These are phyloP conservation scores for Lasiosphaeria ovina DNA, from an alignment of 495 filamentous ascomycete species.

Conservation along the genomic window DNA sequence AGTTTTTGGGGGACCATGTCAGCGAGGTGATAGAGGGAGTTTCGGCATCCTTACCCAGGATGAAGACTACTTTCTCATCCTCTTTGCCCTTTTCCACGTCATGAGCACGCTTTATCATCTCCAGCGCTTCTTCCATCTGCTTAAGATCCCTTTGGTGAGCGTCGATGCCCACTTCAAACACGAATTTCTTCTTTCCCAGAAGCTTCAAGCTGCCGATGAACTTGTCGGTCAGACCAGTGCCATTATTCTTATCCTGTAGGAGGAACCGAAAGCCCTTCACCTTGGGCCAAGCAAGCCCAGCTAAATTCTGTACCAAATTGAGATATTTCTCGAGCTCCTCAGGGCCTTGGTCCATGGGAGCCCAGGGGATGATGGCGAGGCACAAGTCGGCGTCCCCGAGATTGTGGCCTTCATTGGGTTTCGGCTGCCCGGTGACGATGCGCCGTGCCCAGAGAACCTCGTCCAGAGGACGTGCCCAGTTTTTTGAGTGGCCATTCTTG, in stretches of 20 bases:
- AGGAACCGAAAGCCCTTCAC: slow-evolving; percentile 73
- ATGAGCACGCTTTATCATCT: slow-evolving; percentile 67
- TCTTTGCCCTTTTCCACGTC: slow-evolving; percentile 54
- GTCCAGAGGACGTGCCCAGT: slow-evolving; percentile 56
- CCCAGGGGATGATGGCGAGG: slow-evolving; percentile 74
- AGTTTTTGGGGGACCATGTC: no score
- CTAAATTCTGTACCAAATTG: slow-evolving; percentile 45
- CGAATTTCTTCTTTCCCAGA: slow-evolving; percentile 58
- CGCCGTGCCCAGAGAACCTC: slow-evolving; percentile 67
- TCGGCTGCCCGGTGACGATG: slow-evolving; percentile 59
- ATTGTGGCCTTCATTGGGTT: slow-evolving; percentile 58
- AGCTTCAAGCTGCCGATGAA: slow-evolving; percentile 71
- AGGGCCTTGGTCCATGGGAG: slow-evolving; percentile 64
- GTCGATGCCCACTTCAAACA: slow-evolving; percentile 84
- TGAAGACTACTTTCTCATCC: slow-evolving; percentile 58
- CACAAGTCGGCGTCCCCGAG: slow-evolving; percentile 51
- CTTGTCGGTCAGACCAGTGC: slow-evolving; percentile 55
- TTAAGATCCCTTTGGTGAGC: slow-evolving; percentile 62
- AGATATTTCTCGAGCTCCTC: slow-evolving; percentile 52
- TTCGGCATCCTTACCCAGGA: slow-evolving; percentile 59
- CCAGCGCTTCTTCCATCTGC: slow-evolving; percentile 69
- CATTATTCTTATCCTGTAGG: slow-evolving; percentile 69
- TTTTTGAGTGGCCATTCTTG: slow-evolving; percentile 52
- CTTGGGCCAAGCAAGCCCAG: slow-evolving; percentile 45
- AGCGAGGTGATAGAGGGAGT: no score